Evolutionary conservation across 2,329 filamentous ascomycete species (phyloP).

Genomic region (Cytospora piceicola): DNA sequence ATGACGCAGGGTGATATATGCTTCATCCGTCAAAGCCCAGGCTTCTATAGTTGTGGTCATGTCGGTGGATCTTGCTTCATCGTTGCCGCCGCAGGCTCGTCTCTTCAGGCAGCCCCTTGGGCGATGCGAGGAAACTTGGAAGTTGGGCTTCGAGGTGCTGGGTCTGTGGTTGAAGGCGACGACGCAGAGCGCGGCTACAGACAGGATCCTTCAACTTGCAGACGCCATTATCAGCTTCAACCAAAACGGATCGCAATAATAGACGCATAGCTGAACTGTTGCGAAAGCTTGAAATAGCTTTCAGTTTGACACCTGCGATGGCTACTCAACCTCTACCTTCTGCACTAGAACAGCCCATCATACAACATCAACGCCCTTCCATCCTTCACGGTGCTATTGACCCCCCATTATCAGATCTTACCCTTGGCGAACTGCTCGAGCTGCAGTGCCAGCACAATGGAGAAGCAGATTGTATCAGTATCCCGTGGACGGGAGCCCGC

Average conservation of each 20-base stretch:
- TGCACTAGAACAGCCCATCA: conserved; percentile 19
- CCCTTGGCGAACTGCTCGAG: conserved; percentile 72
- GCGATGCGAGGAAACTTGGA: not conserved
- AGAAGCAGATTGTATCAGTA: conserved; percentile 69
- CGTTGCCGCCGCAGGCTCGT: conserved; percentile 5
- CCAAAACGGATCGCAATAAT: conserved; percentile 16
- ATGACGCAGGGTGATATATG: conserved; percentile 5
- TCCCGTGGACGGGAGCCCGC: conserved; percentile 74
- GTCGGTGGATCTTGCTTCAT: conserved; percentile 13
- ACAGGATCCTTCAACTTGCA: not conserved
- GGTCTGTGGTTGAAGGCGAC: not conserved
- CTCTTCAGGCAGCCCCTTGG: conserved; percentile 27
- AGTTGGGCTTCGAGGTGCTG: not conserved
- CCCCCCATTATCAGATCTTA: conserved; percentile 71
- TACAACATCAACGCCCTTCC: conserved; percentile 49
- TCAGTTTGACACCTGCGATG: conserved; percentile 15
- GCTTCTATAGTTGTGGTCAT: conserved; percentile 5
- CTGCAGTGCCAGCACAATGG: conserved; percentile 70
- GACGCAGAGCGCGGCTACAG: not conserved
- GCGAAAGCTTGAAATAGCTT: conserved; percentile 21
- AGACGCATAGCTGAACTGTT: conserved; percentile 11
- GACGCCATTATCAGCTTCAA: conserved; percentile 7
- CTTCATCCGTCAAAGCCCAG: not conserved
- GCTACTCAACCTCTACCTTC: conserved; percentile 19
- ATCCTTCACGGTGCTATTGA: conserved; percentile 70